These are phyloP conservation scores for Antitrichia curtipendula DNA, from an alignment of 225 moss, liverwort and hornwort genomes.

Conservation along the genomic window DNA sequence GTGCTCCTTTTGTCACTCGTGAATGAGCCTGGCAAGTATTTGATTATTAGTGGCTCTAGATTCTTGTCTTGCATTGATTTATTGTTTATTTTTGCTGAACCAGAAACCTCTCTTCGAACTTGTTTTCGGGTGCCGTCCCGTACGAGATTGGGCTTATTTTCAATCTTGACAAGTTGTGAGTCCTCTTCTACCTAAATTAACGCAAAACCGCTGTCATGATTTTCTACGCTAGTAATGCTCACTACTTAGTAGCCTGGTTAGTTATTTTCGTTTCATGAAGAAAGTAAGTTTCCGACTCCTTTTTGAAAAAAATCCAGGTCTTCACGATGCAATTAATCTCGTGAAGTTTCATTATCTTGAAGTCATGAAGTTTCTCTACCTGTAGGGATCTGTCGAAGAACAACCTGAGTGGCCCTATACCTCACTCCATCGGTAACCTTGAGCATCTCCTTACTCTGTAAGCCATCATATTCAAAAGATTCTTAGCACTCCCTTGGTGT, in stretches of 20 bases:
- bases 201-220: background rate
- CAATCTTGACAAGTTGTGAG: constrained; percentile 48
- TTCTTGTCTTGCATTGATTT: background rate
- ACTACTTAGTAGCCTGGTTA: background rate
- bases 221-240: background rate
- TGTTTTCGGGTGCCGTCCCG: constrained; percentile 24
- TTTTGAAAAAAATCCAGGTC: background rate
- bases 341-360: background rate
- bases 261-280: background rate
- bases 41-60: background rate
- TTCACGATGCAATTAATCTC: background rate
- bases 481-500: background rate
- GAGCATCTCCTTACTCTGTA: constrained; percentile 64
- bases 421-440: constrained; percentile 49
- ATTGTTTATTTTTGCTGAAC: background rate
- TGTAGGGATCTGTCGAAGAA: constrained; percentile 40
- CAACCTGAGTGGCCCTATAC: constrained; percentile 41
- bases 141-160: constrained; percentile 44
- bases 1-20: background rate
- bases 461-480: background rate
- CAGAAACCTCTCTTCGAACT: constrained; percentile 48
- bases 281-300: background rate
- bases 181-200: background rate
- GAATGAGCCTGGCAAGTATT: background rate
- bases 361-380: background rate